Evolutionary conservation across 2,329 filamentous ascomycete species (phyloP).

Genomic region (Alternaria viburni): DNA sequence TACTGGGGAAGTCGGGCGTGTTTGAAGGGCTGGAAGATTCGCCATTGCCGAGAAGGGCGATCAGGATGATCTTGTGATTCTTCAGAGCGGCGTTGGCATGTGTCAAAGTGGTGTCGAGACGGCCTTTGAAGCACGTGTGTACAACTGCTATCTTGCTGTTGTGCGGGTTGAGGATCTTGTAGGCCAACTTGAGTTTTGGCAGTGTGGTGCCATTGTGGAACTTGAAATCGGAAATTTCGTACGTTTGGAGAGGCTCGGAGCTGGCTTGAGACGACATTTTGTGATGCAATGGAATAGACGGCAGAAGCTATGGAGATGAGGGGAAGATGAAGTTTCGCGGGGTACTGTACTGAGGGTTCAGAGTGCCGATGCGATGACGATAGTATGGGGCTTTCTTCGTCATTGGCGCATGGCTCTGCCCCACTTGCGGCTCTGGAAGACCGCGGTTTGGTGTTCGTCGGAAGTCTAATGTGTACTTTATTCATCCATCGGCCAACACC

Average conservation of each 20-base stretch:
- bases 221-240: conserved; percentile 24
- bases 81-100: conserved; percentile 54
- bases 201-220: conserved; percentile 25
- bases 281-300: not conserved
- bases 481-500: not conserved
- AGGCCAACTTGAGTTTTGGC: conserved; percentile 24
- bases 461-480: not conserved
- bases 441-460: not conserved
- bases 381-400: conserved; percentile 4
- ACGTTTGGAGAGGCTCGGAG: conserved; percentile 16
- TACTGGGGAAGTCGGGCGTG: conserved; percentile 56
- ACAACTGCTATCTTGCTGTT: conserved; percentile 49
- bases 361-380: not conserved
- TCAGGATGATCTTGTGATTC: conserved; percentile 58
- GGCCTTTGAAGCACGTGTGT: conserved; percentile 63
- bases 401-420: conserved; percentile 1
- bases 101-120: conserved; percentile 57
- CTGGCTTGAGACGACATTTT: conserved; percentile 18
- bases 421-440: conserved; percentile 6
- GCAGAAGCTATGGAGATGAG: not conserved
- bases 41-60: conserved; percentile 60
- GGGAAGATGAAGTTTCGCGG: not conserved
- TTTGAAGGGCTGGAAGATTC: conserved; percentile 61
- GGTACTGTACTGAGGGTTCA: not conserved
- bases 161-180: conserved; percentile 32